phyloP scores from a whole-genome alignment of 441 rosid species.

The Corymbia calophylla region DNA sequence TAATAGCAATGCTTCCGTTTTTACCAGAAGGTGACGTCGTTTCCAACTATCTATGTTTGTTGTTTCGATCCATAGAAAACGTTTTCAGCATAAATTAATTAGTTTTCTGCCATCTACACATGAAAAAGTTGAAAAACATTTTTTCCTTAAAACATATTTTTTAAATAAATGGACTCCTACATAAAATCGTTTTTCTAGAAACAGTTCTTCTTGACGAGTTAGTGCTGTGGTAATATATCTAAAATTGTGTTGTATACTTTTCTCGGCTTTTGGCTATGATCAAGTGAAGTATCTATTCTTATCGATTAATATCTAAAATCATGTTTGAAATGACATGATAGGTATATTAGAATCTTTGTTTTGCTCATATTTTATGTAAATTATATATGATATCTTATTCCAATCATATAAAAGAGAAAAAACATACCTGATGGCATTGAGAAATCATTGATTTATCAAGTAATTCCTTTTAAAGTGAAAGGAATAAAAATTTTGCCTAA shows the following conservation, averaged over 20 bases:
- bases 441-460: not conserved
- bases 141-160: not conserved
- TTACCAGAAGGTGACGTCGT: not conserved
- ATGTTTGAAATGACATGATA: not conserved
- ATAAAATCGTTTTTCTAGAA: too few species aligned
- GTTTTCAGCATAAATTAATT: not conserved
- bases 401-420: not conserved
- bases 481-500: not conserved
- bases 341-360: not conserved
- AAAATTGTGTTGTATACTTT: slow-evolving; percentile 20
- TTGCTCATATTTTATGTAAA: not conserved
- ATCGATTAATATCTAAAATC: slow-evolving; percentile 15
- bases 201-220: not conserved
- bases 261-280: slow-evolving; percentile 96
- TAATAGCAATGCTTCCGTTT: not conserved
- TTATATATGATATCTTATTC: not conserved
- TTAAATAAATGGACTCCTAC: not conserved
- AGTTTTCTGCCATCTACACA: not conserved
- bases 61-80: not conserved
- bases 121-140: not conserved
- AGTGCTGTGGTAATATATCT: not conserved
- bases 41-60: fast-evolving
- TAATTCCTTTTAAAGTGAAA: not conserved
- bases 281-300: slow-evolving; percentile 94
- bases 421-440: not conserved